Conservation (phyloP, 495 filamentous ascomycete species). For the Hyphodiscus hymeniophilus region DNA sequence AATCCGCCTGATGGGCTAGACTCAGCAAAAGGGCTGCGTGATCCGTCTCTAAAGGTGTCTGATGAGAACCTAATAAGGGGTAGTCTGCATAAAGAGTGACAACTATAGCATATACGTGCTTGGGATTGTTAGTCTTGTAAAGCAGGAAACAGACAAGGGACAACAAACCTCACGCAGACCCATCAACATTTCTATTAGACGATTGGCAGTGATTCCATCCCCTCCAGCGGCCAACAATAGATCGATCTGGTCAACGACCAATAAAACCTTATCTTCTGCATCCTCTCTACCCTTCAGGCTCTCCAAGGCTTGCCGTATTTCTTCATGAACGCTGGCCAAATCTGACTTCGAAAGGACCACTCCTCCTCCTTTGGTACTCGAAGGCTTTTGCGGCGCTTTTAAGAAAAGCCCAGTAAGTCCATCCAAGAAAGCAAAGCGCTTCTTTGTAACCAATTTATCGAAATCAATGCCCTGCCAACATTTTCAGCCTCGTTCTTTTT, state of each 20-base stretch:
- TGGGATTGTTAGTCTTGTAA: background rate
- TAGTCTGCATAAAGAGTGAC: slow-evolving; percentile 62
- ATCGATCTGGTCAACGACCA: slow-evolving; percentile 50
- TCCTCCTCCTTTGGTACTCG: slow-evolving; percentile 13
- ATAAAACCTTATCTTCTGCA: slow-evolving; percentile 26
- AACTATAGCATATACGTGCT: slow-evolving; percentile 39
- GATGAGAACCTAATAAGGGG: slow-evolving; percentile 49
- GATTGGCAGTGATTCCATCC: slow-evolving; percentile 21
- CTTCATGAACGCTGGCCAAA: slow-evolving; percentile 19
- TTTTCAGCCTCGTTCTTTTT: background rate
- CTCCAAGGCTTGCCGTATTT: slow-evolving; percentile 27
- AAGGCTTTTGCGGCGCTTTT: slow-evolving; percentile 18
- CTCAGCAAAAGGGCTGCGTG: slow-evolving; percentile 62
- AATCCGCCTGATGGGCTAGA: slow-evolving; percentile 64
- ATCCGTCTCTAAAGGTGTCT: slow-evolving; percentile 58
- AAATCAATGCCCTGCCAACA: slow-evolving; percentile 60
- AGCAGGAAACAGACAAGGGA: background rate
- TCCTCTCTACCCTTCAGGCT: slow-evolving; percentile 11
- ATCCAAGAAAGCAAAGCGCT: slow-evolving; percentile 63
- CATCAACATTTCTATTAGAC: slow-evolving; percentile 35
- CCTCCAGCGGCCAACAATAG: slow-evolving; percentile 41
- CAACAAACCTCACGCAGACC: slow-evolving; percentile 44
- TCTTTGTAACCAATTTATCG: slow-evolving; percentile 43
- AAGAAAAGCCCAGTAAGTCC: slow-evolving; percentile 55
- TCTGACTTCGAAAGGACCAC: slow-evolving; percentile 4